Percentiles rank a stretch among this genome's conserved stretches.
These are phyloP conservation scores for Nematodospora valgi DNA, from an alignment of 805 yeast genomes.

Conservation along the genomic window DNA sequence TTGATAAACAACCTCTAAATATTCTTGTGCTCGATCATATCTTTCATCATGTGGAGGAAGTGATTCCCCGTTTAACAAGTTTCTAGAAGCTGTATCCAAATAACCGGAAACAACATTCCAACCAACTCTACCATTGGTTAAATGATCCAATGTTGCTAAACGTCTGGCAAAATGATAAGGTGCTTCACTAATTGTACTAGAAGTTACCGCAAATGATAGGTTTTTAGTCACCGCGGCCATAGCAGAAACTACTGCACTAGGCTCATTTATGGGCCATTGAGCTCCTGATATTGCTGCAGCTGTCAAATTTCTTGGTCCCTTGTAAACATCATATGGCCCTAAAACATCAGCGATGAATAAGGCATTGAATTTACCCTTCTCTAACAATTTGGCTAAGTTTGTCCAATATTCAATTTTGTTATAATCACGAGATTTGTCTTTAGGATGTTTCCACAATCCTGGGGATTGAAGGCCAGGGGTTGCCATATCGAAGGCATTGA, in stretches of 20 bases:
- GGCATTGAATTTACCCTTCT: constrained; percentile 38
- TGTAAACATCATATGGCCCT: constrained; percentile 38
- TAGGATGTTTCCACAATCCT: constrained; percentile 39
- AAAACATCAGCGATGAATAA: constrained; percentile 41
- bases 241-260: constrained; percentile 32
- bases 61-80: constrained; percentile 31
- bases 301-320: constrained; percentile 35
- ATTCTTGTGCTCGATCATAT: constrained; percentile 40
- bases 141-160: constrained; percentile 42
- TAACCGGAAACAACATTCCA: constrained; percentile 47
- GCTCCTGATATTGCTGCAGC: constrained; percentile 33
- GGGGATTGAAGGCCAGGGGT: constrained; percentile 20
- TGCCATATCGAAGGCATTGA: constrained; percentile 39
- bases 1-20: constrained; percentile 37
- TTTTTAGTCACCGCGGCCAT: constrained; percentile 45
- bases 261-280: constrained; percentile 39
- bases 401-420: constrained; percentile 30
- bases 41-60: constrained; percentile 41
- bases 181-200: constrained; percentile 40
- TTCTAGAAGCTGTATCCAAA: constrained; percentile 39
- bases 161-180: constrained; percentile 43
- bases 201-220: constrained; percentile 40
- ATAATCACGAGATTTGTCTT: constrained; percentile 27
- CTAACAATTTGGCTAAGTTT: constrained; percentile 37
- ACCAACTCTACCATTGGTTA: constrained; percentile 43